Base-by-base conservation (phyloP, 2,329 filamentous ascomycete species). In the Claviceps sp. region DNA sequence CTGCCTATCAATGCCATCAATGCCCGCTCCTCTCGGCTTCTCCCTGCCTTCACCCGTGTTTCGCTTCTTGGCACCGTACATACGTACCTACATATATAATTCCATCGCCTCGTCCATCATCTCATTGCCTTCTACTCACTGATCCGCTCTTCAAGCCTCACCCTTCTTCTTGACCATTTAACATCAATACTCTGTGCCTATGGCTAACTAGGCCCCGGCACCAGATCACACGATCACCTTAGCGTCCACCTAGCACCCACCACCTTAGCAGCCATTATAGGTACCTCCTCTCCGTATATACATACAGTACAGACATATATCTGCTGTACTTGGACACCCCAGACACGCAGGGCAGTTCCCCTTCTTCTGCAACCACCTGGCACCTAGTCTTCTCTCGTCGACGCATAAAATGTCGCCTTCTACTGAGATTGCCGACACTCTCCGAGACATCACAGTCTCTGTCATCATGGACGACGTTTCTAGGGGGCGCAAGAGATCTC, bases 401-500 rank as follows among this genome's bases (percentile, higher is more conserved):
- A 19, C 19, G 40, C 14, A 51, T 57, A 37, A 24, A 47, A 61
- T 65, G 63, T 59, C 62, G 22, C 55, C 56, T 38, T 50, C 58
- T 53, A 52, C 56, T 50, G 55, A 60, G 40, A 52, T 52, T 50
- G 54, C 41, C 39, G 56, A 62, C 43, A 37, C 59, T 50, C 57
- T 59, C 52, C 55, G 56, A 41, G 61, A 66, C 47, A 55, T 58
- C 40, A 47, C 30, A 54, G 58, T 10, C 55, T 60, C 45, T 44
- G 52, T 17, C 39, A 16, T 56, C 2, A n/a, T 49, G 44, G 50
- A 60, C 47, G 65, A 68, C 47, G 51, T 48, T 17, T 61, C 60
- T 34, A 64, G 69, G 53, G 69, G 69, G 34, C 69, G 69, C 54
- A 71, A 65, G 57, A 64, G 69, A 55, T 65, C 68, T 53, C 65